Evolutionary conservation across 495 filamentous ascomycete species (phyloP), one percentile per base, ranked within the genome.

Genomic region (Durotheca rogersii): DNA sequence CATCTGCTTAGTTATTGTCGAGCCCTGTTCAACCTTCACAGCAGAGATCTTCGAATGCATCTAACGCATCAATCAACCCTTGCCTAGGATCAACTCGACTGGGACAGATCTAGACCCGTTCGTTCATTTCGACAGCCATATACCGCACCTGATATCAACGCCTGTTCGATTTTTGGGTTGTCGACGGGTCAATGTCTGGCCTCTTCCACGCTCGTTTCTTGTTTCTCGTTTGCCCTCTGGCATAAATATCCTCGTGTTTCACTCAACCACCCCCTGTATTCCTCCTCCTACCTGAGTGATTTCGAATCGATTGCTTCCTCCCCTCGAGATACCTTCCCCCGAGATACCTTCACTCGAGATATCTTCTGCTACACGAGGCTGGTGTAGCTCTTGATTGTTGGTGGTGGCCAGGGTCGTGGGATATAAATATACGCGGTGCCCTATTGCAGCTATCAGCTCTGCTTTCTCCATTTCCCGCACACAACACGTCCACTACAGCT

Each of bases 21-120:
- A n/a, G n/a, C n/a, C n/a, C n/a, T n/a, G n/a, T n/a, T n/a, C n/a
- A n/a, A n/a, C n/a, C n/a, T n/a, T n/a, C n/a, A n/a, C n/a, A n/a
- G n/a, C n/a, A n/a, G n/a, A n/a, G n/a, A 27, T 27, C 23, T 27
- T 27, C 23, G 23, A 27, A 27, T 27, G n/a, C n/a, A n/a, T n/a
- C n/a, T n/a, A n/a, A n/a, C n/a, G n/a, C n/a, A 27, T 53, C 36
- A 36, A 53, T 46, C 50, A 49, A 4, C 23, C 23, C 3, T 35
- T 42, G 36, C 23, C 30, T 27, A 45, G 53, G 46, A 41, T 56
- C 30, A 15, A 35, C 16, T 20, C 4, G 12, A 30, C 23, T 20
- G 20, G 27, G 17, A n/a, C 36, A 50, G 41, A 54, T 54, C 50
- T 59, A 47, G 50, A 59, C 56, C 56, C 50, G 50, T 59, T 59